phyloP scores from a whole-genome alignment of 176 grass and related monocot genomes.

The Bromus sterilis region DNA sequence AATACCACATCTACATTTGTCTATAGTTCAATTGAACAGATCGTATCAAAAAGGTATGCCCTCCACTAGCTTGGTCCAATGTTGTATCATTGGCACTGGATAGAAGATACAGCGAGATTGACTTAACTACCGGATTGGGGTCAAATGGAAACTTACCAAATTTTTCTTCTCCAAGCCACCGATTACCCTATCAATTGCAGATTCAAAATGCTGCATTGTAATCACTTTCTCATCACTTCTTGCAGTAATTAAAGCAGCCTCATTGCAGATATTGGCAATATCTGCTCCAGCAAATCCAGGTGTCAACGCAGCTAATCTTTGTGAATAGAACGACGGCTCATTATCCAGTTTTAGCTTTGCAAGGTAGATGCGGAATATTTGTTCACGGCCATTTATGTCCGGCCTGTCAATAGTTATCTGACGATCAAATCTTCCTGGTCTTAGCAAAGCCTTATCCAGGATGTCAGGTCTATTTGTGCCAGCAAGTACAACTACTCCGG shows the following conservation, averaged over 20 bases:
- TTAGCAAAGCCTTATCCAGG: slow-evolving; percentile 87
- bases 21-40: background rate
- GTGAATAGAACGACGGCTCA: slow-evolving; percentile 79
- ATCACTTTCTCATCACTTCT: slow-evolving; percentile 51
- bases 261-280: slow-evolving; percentile 96
- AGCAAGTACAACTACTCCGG: slow-evolving; percentile 83
- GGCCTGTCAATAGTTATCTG: slow-evolving; percentile 91
- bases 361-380: slow-evolving; percentile 91
- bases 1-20: background rate
- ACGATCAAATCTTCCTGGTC: slow-evolving; percentile 93
- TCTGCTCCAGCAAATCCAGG: slow-evolving; percentile 95
- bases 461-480: slow-evolving; percentile 94
- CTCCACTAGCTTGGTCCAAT: background rate
- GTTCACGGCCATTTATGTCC: slow-evolving; percentile 78
- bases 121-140: background rate
- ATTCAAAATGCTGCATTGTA: slow-evolving; percentile 81
- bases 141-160: slow-evolving; percentile 40
- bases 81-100: background rate
- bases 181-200: slow-evolving; percentile 87
- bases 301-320: slow-evolving; percentile 85
- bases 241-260: slow-evolving; percentile 83
- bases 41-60: background rate
- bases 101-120: background rate
- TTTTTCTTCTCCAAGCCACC: slow-evolving; percentile 98
- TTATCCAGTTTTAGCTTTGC: slow-evolving; percentile 89